Conservation (phyloP, 768 basidiomycete species). For the Boletus tomentosulus region DNA sequence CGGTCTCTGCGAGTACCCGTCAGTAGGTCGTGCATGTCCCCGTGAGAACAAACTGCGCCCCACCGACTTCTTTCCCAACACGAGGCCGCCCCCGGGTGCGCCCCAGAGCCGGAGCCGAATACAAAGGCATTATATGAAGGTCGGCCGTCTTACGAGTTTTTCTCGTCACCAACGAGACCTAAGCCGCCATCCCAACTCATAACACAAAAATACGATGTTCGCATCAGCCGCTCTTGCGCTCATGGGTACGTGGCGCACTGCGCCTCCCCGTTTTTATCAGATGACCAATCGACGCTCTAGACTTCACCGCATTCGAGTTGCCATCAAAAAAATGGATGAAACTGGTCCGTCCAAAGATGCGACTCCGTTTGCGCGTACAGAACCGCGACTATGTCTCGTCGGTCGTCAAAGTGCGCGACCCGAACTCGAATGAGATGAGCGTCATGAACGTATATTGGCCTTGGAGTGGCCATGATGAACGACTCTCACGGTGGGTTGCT, state of each 20-base stretch:
- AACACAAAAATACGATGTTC: conserved; percentile 2
- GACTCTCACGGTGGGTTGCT: conserved; percentile 14
- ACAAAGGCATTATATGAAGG: conserved; percentile 2
- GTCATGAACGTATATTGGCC: conserved; percentile 9
- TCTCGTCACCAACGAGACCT: background rate
- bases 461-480: conserved; percentile 9
- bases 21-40: background rate
- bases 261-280: background rate
- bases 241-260: conserved; percentile 10
- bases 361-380: conserved; percentile 15
- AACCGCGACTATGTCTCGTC: conserved; percentile 16
- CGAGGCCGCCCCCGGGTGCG: background rate
- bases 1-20: background rate
- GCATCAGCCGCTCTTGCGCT: conserved; percentile 12
- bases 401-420: conserved; percentile 4
- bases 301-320: conserved; percentile 23
- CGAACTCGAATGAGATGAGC: background rate
- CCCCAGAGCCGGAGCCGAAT: conserved; percentile 14
- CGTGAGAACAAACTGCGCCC: background rate
- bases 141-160: background rate
- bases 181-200: background rate
- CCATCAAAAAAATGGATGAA: conserved; percentile 19
- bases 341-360: conserved; percentile 20
- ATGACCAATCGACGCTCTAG: conserved; percentile 2
- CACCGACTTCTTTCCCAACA: too few relatives aligned